These are phyloP conservation scores for Harringtonia aguacate DNA, from an alignment of 2,329 filamentous ascomycete genomes.

Conservation along the genomic window DNA sequence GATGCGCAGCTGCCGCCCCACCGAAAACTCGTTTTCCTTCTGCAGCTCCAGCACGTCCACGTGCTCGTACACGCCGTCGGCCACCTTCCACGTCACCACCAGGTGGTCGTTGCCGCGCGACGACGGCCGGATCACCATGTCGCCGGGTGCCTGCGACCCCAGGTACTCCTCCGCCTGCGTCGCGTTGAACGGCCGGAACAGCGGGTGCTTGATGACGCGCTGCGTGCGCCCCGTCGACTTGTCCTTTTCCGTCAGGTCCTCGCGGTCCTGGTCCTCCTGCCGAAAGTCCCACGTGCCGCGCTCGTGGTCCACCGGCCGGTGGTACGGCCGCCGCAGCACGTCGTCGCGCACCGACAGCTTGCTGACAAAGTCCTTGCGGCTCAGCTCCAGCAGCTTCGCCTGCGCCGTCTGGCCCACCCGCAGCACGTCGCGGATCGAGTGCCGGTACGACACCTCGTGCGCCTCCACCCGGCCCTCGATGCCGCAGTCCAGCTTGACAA, in stretches of 20 bases:
- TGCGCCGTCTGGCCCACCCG: slow-evolving; percentile 73
- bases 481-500: slow-evolving; percentile 87
- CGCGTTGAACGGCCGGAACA: slow-evolving; percentile 89
- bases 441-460: slow-evolving; percentile 66
- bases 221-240: slow-evolving; percentile 76
- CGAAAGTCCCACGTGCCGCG: slow-evolving; percentile 79
- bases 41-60: slow-evolving; percentile 94
- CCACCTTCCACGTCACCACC: slow-evolving; percentile 95
- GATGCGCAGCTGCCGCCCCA: slow-evolving; percentile 77
- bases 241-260: slow-evolving; percentile 77
- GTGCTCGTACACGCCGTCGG: slow-evolving; percentile 92
- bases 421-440: slow-evolving; percentile 63
- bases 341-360: slow-evolving; percentile 81
- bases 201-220: slow-evolving; percentile 93
- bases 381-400: slow-evolving; percentile 79
- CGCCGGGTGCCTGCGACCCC: slow-evolving; percentile 72
- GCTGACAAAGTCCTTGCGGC: slow-evolving; percentile 73
- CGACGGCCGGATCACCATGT: slow-evolving; percentile 89
- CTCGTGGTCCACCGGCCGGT: slow-evolving; percentile 58
- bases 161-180: slow-evolving; percentile 89
- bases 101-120: slow-evolving; percentile 94
- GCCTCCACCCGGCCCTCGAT: slow-evolving; percentile 82
- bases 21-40: slow-evolving; percentile 93
- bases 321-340: slow-evolving; percentile 61
- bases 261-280: slow-evolving; percentile 71